Conservation (phyloP, 169 alveolate genomes). For the Theileria luwenshuni region DNA sequence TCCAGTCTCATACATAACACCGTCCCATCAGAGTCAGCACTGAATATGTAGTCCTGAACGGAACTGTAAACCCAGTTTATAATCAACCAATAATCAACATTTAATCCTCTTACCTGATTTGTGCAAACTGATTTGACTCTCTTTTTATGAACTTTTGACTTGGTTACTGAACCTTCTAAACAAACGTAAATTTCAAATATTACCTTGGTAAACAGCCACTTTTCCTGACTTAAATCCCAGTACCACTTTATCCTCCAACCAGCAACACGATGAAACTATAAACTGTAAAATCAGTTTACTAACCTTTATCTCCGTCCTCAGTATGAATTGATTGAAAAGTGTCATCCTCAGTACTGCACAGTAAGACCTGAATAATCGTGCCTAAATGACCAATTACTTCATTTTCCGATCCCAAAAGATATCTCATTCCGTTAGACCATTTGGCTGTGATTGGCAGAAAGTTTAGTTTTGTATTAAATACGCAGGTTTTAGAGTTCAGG, state of each 20-base stretch:
- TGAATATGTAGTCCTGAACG: conserved; percentile 42
- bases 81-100: no score
- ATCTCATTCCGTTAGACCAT: conserved; percentile 44
- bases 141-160: conserved; percentile 4
- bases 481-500: conserved; percentile 45
- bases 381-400: background rate
- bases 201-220: background rate
- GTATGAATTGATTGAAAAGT: background rate
- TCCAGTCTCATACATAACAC: conserved; percentile 22
- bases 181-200: background rate
- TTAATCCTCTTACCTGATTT: background rate
- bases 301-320: conserved; percentile 2
- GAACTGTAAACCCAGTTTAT: no score
- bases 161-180: background rate
- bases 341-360: conserved; percentile 19
- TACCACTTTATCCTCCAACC: background rate
- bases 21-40: conserved; percentile 64
- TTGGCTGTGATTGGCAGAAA: conserved; percentile 27
- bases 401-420: background rate
- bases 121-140: conserved; percentile 5
- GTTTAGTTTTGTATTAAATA: conserved; percentile 42
- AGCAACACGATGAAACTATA: conserved; percentile 10
- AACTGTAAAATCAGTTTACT: background rate
- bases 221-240: conserved; percentile 12
- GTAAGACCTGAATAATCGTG: background rate